Base-by-base conservation (phyloP, 805 yeast genomes). In the Kuraishia piskuri region DNA sequence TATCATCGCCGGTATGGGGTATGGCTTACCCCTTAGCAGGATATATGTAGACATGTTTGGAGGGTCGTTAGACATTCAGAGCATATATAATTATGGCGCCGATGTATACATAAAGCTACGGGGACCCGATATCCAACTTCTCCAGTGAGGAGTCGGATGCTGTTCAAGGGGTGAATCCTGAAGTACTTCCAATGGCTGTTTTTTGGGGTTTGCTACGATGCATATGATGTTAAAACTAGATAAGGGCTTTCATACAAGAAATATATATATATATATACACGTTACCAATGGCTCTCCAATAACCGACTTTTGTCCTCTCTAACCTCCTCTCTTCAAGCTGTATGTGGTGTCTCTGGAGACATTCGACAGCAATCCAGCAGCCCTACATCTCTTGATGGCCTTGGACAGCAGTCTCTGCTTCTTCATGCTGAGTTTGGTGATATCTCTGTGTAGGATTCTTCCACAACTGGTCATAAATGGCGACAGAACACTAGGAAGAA, bases 1-100 rank as follows among this genome's bases (percentile, higher is more conserved):
- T 60, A 72, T 78, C 8, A 82, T 92, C 37, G 96, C 97, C 0
- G 99, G 99, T 0, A 87, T 94, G 88, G 98, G 98, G 0, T 92
- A 90, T 64, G 99, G 99, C 0, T 68, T 92, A 53, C 98, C 98
- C 6, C 71, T 92, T 57, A 87, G 91, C 56, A 72, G 81, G 59
- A 86, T 89, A 0, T 87, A 87, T 61, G 82, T 86, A 26, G 87
- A 83, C 61, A 76, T 85, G 63, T 86, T 87, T 64, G 86, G 85
- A 46, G 94, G 94, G 2, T 73, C 72, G 49, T 73, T 88, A 51
- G 82, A 82, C 55, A 72, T 88, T 25, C 90, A 87, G 64, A 81
- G 86, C 50, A 76, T 86, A 55, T 78, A 78, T 68, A 92, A 94
- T 1, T 76, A 83, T 76, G 96, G 96, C 2, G 86, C 92, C 0